A percentile compares a stretch with the other conserved stretches of the same genome.
Evolutionary conservation across 352 stramenopile genomes (phyloP).

Genomic region (Blastocystis sp.): DNA sequence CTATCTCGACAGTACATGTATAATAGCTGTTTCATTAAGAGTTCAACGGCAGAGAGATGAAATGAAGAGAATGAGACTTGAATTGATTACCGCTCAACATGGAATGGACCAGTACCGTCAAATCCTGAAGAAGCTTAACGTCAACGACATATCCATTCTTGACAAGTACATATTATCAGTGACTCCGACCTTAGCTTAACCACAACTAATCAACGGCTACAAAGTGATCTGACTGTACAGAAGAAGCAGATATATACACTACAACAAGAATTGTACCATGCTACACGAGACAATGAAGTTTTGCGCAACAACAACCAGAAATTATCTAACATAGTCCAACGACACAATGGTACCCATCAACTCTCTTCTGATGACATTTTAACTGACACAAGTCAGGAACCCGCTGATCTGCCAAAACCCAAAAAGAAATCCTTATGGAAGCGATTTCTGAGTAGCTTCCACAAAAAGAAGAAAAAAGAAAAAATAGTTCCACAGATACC

Average conservation of each 20-base stretch:
- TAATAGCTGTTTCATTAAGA: background rate
- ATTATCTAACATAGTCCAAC: background rate
- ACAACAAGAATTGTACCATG: slow-evolving; percentile 24
- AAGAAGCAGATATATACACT: background rate
- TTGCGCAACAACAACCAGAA: background rate
- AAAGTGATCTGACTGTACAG: background rate
- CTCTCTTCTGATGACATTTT: background rate
- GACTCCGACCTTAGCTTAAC: background rate
- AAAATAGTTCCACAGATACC: background rate
- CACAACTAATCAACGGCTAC: background rate
- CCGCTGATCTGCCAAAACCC: background rate
- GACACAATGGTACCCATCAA: background rate
- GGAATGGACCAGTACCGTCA: background rate
- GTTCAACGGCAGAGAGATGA: slow-evolving; percentile 6
- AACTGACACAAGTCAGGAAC: background rate
- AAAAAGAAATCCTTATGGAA: slow-evolving; percentile 18
- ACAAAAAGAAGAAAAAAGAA: slow-evolving; percentile 10
- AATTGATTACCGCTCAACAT: slow-evolving; percentile 1
- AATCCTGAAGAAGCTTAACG: background rate
- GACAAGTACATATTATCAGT: background rate
- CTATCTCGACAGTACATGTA: background rate
- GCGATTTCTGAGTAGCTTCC: background rate
- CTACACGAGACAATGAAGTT: background rate
- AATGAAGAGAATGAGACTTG: background rate
- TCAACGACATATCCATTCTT: background rate